phyloP scores from a whole-genome alignment of 192 early-diverging fungal genomes.

The Backusella luteola region DNA sequence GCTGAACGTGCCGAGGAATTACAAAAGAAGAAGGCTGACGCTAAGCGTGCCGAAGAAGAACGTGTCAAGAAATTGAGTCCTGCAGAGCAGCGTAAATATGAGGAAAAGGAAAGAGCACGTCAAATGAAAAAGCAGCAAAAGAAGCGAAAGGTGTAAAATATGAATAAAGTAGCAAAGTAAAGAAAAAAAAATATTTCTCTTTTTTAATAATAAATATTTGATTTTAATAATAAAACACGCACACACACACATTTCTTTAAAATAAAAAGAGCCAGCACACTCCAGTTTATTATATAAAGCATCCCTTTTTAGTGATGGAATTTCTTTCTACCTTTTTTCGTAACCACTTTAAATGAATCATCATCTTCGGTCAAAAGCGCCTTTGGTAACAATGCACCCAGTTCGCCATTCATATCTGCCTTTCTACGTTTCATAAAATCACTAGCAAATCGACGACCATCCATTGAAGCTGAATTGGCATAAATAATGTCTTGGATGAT shows the following conservation, averaged over 20 bases:
- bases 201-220: not conserved
- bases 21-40: constrained; percentile 61
- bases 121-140: constrained; percentile 66
- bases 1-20: constrained; percentile 70
- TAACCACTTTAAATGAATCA: constrained; percentile 22
- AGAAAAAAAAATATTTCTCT: not conserved
- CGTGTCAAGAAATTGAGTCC: constrained; percentile 65
- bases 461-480: constrained; percentile 64
- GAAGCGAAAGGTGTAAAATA: constrained; percentile 41
- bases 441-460: constrained; percentile 75
- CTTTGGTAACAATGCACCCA: constrained; percentile 18
- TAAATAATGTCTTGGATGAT: constrained; percentile 75
- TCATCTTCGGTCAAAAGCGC: not conserved
- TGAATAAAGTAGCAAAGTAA: not conserved
- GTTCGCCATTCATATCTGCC: constrained; percentile 51
- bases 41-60: constrained; percentile 66
- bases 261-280: not conserved
- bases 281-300: not conserved
- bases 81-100: constrained; percentile 82
- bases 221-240: not conserved
- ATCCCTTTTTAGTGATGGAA: not conserved
- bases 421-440: constrained; percentile 74
- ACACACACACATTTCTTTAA: not conserved
- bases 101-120: constrained; percentile 76
- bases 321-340: constrained; percentile 26